Evolutionary conservation across 2,329 filamentous ascomycete species (phyloP), one percentile per base, ranked within the genome.

Genomic region (Thielaviopsis populi): DNA sequence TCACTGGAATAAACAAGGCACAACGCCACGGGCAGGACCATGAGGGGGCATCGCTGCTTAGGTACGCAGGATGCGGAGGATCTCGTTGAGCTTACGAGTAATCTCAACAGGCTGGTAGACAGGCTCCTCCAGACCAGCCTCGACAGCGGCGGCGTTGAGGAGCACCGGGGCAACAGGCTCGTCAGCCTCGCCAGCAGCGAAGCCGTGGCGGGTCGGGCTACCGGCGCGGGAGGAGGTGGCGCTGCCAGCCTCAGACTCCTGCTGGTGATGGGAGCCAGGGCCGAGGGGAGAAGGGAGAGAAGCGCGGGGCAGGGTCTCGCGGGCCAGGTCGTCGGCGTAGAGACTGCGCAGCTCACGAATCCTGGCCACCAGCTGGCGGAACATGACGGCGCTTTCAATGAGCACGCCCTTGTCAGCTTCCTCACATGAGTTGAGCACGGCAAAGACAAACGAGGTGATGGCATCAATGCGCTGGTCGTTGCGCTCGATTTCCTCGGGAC

Each of bases 11-110:
- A n/a, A 33, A 50, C 22, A 50, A 56, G n/a, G 8, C 53, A 33
- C 53, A 33, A 19, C 2, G 17, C 33, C 33, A 30, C 1, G 13
- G 50, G 7, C 19, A 54, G 30, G 27, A 54, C n/a, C n/a, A n/a
- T n/a, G n/a, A n/a, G n/a, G 24, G 10, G 17, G 46, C 22, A 27
- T 19, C 46, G 6, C 27, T 33, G 53, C 15, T 33, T 37, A 56
- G 15, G 53, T 24, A 17, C 53, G 24, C 17, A 56, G 53, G 30
- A 56, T 56, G 27, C 53, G 53, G 24, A 56, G 53, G 37, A 56
- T 56, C 53, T 56, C 53, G 7, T 56, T 56, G 53, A 56, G 27
- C 53, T 56, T 56, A 17, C 53, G 53, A n/a, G 53, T 56, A 33
- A 33, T 56, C 53, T 56, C 53, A 37, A 56, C 24, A 6, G 53